These are phyloP conservation scores for Penicillium egyptiacum DNA, from an alignment of 495 filamentous ascomycete genomes.

Conservation along the genomic window DNA sequence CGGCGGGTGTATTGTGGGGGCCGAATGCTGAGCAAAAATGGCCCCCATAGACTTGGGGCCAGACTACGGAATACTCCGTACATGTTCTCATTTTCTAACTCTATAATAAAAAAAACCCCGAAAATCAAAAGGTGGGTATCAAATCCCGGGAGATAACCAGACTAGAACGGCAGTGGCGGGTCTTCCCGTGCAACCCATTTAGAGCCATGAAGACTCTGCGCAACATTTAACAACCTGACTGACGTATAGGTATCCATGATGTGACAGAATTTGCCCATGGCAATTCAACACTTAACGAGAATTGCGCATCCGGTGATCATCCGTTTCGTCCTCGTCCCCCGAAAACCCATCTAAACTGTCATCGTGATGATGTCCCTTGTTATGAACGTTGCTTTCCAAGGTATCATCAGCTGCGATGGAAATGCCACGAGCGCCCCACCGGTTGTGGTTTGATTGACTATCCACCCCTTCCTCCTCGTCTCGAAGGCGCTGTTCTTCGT, in stretches of 20 bases:
- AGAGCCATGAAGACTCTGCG: background rate
- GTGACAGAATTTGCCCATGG: background rate
- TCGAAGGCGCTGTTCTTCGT: slow-evolving; percentile 42
- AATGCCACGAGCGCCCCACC: slow-evolving; percentile 76
- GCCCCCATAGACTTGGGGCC: background rate
- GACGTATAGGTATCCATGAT: background rate
- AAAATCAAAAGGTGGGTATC: background rate
- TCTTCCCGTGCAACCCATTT: slow-evolving; percentile 4
- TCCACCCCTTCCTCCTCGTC: slow-evolving; percentile 36
- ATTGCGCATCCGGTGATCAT: slow-evolving; percentile 6
- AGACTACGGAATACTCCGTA: background rate
- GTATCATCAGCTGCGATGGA: slow-evolving; percentile 80
- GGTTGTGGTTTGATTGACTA: slow-evolving; percentile 41
- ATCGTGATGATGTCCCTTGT: slow-evolving; percentile 19
- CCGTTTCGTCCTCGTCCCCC: slow-evolving; percentile 26
- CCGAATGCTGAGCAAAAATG: background rate
- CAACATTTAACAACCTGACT: background rate
- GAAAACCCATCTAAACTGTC: slow-evolving; percentile 27
- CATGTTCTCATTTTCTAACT: background rate
- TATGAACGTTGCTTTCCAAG: slow-evolving; percentile 52
- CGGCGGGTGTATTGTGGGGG: background rate
- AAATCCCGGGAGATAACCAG: slow-evolving; percentile 4
- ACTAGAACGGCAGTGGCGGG: background rate
- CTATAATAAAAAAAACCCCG: background rate
- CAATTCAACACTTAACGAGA: slow-evolving; percentile 5